Evolutionary conservation across 2,329 filamentous ascomycete genomes (phyloP).

Genomic region (Cercospora sesami): DNA sequence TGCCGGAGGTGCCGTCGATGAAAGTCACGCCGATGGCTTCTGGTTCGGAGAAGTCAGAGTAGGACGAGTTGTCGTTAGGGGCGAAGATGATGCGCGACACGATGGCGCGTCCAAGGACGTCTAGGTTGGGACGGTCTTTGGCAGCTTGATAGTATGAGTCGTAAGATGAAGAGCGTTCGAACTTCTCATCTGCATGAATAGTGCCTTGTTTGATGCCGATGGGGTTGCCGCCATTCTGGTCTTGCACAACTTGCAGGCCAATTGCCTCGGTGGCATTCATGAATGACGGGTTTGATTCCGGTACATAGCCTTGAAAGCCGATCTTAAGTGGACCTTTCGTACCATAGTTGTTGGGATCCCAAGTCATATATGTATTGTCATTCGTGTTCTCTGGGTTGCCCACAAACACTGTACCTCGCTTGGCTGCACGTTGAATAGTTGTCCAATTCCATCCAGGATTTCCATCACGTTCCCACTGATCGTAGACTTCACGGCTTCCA

Average conservation of each 20-base stretch:
- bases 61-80: not conserved
- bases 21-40: conserved; percentile 22
- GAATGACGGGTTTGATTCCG: conserved; percentile 20
- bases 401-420: conserved; percentile 22
- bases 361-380: conserved; percentile 24
- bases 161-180: conserved; percentile 20
- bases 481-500: conserved; percentile 16
- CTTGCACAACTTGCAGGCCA: conserved; percentile 14
- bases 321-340: conserved; percentile 25
- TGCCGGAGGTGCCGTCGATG: conserved; percentile 20
- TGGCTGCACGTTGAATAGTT: conserved; percentile 14
- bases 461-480: conserved; percentile 22
- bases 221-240: conserved; percentile 20
- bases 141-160: conserved; percentile 22
- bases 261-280: conserved; percentile 23
- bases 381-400: conserved; percentile 23
- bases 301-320: conserved; percentile 24
- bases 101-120: conserved; percentile 18
- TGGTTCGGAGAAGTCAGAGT: not conserved
- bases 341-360: conserved; percentile 22
- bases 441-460: conserved; percentile 24
- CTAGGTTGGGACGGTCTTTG: conserved; percentile 17
- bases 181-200: conserved; percentile 23
- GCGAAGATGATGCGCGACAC: conserved; percentile 21
- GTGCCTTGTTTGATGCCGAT: conserved; percentile 25